phyloP scores from a whole-genome alignment of 202 grass and related monocot genomes.

The Setaria italica region DNA sequence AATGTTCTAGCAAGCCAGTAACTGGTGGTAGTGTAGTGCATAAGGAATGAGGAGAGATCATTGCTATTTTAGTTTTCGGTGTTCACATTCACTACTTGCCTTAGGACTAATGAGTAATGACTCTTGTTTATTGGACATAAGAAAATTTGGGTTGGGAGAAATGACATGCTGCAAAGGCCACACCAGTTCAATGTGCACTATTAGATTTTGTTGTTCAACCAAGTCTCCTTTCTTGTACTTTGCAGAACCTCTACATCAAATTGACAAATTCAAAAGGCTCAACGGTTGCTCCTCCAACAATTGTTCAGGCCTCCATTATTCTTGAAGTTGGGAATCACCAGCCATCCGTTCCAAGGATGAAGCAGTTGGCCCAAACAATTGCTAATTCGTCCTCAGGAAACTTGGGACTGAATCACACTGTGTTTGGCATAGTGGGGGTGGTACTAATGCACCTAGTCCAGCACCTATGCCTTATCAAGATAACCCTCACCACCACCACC shows the following conservation, averaged over 20 bases:
- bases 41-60: neutral
- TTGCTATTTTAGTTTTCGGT: neutral
- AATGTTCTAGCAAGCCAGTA: slow-evolving; percentile 2
- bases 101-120: slow-evolving; percentile 6
- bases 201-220: slow-evolving; percentile 36
- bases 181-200: neutral
- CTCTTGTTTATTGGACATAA: slow-evolving; percentile 27
- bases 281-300: slow-evolving; percentile 68
- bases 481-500: slow-evolving; percentile 37
- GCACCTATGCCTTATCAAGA: slow-evolving; percentile 54
- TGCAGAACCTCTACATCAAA: slow-evolving; percentile 80
- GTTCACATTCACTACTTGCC: slow-evolving; percentile 18
- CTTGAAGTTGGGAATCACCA: slow-evolving; percentile 80
- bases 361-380: slow-evolving; percentile 82
- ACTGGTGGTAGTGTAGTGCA: neutral
- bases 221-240: slow-evolving; percentile 36
- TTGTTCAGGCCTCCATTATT: slow-evolving; percentile 71
- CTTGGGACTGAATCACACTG: slow-evolving; percentile 78
- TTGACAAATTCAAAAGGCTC: slow-evolving; percentile 86
- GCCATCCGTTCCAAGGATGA: slow-evolving; percentile 79
- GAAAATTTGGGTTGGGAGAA: neutral
- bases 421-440: slow-evolving; percentile 65
- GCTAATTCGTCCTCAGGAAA: slow-evolving; percentile 85
- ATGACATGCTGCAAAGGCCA: neutral
- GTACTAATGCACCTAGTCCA: slow-evolving; percentile 55